These are phyloP conservation scores for Bryum argenteum DNA, from an alignment of 225 moss, liverwort and hornwort species.

Conservation along the genomic window DNA sequence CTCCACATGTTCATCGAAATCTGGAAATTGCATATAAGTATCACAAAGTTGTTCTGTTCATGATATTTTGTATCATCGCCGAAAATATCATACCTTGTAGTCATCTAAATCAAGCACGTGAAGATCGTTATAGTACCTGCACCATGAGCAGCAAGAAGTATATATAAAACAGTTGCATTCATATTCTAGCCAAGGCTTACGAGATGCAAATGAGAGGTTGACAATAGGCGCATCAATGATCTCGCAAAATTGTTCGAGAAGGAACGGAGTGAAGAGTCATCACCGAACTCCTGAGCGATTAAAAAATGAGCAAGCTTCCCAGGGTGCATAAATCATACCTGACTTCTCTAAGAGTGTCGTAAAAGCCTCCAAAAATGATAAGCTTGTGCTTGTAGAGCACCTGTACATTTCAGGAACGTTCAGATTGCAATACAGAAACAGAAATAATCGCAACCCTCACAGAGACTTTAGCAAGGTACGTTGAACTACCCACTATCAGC, in stretches of 20 bases:
- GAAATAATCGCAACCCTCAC: conserved; percentile 16
- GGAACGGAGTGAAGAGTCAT: conserved; percentile 7
- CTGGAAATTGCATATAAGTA: neutral
- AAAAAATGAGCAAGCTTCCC: conserved; percentile 9
- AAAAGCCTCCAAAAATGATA: conserved; percentile 81
- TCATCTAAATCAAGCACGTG: conserved; percentile 84
- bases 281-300: conserved; percentile 2
- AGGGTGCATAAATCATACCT: conserved; percentile 48
- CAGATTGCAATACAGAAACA: conserved; percentile 19
- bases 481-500: conserved; percentile 2
- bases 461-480: neutral
- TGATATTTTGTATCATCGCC: neutral
- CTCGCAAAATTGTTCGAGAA: neutral
- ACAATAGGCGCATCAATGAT: conserved; percentile 2
- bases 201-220: conserved; percentile 3
- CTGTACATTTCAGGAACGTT: conserved; percentile 41
- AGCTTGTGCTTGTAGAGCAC: conserved; percentile 81
- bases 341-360: conserved; percentile 84
- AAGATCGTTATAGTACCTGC: conserved; percentile 82
- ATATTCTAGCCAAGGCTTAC: conserved; percentile 13
- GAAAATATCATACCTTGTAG: conserved; percentile 58
- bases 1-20: neutral
- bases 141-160: conserved; percentile 23
- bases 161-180: conserved; percentile 15
- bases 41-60: neutral